Evolutionary conservation across 106 monocot genomes (phyloP), one percentile per base, ranked within the genome.

Genomic region (Acorus gramineus): DNA sequence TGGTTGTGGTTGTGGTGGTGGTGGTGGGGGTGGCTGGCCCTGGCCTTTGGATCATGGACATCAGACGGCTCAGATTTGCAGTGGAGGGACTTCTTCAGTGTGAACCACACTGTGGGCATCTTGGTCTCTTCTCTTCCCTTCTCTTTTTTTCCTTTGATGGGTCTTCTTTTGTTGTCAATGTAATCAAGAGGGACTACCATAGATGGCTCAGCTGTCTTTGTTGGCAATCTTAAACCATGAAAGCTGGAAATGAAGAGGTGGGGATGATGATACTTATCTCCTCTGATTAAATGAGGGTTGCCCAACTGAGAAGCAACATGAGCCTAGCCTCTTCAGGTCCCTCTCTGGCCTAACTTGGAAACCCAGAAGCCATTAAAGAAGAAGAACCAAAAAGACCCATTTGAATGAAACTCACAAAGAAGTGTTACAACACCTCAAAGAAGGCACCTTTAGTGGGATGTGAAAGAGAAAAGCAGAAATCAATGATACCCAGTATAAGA

Each of bases 31-130:
- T 8, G 4, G 6, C 76, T 73, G 42, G 52, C 63, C 60, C 55
- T 84, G 55, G 79, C 53, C 73, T 79, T 84, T 10, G 98, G 91
- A 14, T 81, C 87, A 65, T 92, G 72, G 3, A 98, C 98, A 28
- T 98, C 98, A 4, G 83, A 83, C 12, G 92, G 83, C 74, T 79
- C 88, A 2, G 98, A 92, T 66, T 79, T 87, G 79, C 91, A 92
- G 47, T 92, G 83, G 28, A 98, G 98, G 44, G 96, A 87, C 57
- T 73, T 91, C 77, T 83, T 90, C 60, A 74, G 66, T 4, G 59
- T 11, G 10, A 88, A 71, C 98, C 98, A 98, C 7, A 92, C 81
- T 13, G 82, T 84, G 3, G 98, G 88, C 76, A 73, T 74, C 72
- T 66, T 51, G 70, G 61, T 81, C 53, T 44, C 51, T 51, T 64